Evolutionary conservation across 352 stramenopile genomes (phyloP), one percentile per base, ranked within the genome.

Genomic region (Pythium dissotocum): DNA sequence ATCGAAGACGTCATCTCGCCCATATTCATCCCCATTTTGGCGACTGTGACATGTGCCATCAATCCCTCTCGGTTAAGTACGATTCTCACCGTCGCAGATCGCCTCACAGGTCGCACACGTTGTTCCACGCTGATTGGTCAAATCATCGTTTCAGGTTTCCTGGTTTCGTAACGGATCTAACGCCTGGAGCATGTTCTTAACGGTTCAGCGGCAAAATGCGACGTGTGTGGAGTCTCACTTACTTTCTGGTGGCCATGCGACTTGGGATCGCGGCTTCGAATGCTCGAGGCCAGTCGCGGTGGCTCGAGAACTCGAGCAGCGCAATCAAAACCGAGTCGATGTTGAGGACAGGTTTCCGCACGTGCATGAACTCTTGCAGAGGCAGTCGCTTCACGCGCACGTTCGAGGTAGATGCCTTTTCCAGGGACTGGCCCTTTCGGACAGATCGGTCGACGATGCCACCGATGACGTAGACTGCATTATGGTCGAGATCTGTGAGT

Each of bases 401-500:
- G 0, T 71, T 58, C 10, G 71, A 56, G 6, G n/a, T 21, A 44
- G 51, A 36, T 30, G 87, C 85, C 44, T 86, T 89, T 0, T 48
- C 52, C 7, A 72, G 55, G 0, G 58, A 54, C 44, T 69, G 58
- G 14, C 82, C 69, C 79, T 93, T 94, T 52, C 85, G 85, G 48
- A 94, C 87, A 2, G 89, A 91, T 24, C 88, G 85, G 49, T 97
- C 89, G 30, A 94, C 84, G 58, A 97, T 94, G 28, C 85, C 89
- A 30, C 88, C 88, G 44, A 97, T 70, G 44, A 96, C 77, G 67
- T 97, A 96, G 9, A 92, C 77, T 8, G 54, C 70, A 16, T 58
- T 40, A 21, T 74, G 68, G 59, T 93, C 73, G 6, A 97, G 38
- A 4, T 70, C 49, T 1, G 72, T 46, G 0, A 97, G 77, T 6